Percentiles rank a stretch among this genome's conserved stretches.
Conservation (phyloP, 306 rosid species). For the Ormosia semicastrata region DNA sequence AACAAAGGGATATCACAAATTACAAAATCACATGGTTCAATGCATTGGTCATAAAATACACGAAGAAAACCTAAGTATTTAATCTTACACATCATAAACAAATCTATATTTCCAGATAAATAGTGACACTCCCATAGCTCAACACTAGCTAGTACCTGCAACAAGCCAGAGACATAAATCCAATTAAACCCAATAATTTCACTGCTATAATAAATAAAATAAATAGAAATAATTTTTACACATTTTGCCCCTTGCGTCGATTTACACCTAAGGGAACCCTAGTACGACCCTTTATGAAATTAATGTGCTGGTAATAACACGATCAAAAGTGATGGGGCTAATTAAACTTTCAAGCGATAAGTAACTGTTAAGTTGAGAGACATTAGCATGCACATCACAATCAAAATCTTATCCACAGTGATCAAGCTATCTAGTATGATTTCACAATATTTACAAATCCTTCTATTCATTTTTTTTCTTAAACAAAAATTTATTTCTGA, state of each 20-base stretch:
- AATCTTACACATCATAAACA: slow-evolving; percentile 29
- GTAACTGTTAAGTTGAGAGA: not conserved
- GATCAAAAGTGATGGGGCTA: too few relatives aligned
- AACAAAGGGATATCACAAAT: slow-evolving; percentile 35
- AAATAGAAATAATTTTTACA: not conserved
- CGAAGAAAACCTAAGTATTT: slow-evolving; percentile 37
- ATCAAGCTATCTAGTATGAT: not conserved
- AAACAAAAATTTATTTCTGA: too few relatives aligned
- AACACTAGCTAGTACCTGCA: slow-evolving; percentile 53
- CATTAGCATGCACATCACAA: too few relatives aligned
- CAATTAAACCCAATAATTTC: not conserved
- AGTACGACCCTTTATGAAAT: too few relatives aligned
- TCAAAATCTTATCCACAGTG: not conserved
- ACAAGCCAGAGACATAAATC: slow-evolving; percentile 6
- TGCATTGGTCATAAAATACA: slow-evolving; percentile 43
- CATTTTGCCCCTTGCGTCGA: not conserved
- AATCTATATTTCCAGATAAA: slow-evolving; percentile 34
- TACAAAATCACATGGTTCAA: slow-evolving; percentile 46
- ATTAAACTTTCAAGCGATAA: too few relatives aligned
- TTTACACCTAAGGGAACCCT: not conserved
- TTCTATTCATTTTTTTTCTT: too few relatives aligned
- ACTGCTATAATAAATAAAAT: not conserved
- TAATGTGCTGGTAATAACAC: too few relatives aligned
- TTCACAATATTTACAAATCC: not conserved
- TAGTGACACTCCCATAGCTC: slow-evolving; percentile 38